Conservation (phyloP, 2,329 filamentous ascomycete species). For the Aspergillus sp. region DNA sequence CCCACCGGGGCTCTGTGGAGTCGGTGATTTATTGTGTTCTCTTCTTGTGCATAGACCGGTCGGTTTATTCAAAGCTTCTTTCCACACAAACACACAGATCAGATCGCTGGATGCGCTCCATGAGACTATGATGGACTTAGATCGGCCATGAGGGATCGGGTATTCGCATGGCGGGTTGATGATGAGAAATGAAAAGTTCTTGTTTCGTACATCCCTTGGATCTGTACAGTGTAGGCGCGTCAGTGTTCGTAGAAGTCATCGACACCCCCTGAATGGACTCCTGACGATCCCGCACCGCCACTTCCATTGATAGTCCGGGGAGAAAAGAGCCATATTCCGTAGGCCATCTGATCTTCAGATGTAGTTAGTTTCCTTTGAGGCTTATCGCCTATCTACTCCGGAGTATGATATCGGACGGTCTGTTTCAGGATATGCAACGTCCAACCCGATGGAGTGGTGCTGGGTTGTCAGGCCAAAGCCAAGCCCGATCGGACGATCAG, state of each 20-base stretch:
- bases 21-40: neutral
- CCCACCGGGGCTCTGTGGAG: neutral
- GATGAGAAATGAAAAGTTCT: slow-evolving; percentile 5
- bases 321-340: no score
- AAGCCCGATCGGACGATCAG: no score
- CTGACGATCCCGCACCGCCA: neutral
- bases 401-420: no score
- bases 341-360: no score
- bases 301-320: no score
- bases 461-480: no score
- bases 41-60: slow-evolving; percentile 6
- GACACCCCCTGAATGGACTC: neutral
- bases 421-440: no score
- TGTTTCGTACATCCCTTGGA: neutral
- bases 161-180: neutral
- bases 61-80: slow-evolving; percentile 8
- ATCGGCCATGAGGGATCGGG: neutral
- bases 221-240: no score
- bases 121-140: neutral
- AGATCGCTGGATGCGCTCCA: slow-evolving; percentile 1
- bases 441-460: no score
- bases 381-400: no score
- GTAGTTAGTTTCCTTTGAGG: no score
- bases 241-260: no score
- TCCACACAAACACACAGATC: neutral